Conservation (phyloP, 257 asterid genomes). For the Petrea volubilis region DNA sequence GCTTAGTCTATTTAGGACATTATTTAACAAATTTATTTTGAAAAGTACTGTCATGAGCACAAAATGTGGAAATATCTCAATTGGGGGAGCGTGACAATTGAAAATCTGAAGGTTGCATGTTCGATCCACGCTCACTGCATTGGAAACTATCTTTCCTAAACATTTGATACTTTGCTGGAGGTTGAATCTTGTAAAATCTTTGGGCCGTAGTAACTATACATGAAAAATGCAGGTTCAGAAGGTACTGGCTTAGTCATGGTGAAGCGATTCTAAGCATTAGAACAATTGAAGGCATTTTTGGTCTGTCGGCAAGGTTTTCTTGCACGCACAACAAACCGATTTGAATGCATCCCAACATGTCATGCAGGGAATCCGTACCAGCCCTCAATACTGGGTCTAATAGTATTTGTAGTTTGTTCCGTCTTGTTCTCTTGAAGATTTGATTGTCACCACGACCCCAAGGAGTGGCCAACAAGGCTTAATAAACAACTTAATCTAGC, state of each 20-base stretch:
- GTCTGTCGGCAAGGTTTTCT: conserved; percentile 9
- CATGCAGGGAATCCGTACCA: not conserved
- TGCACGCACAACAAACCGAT: conserved; percentile 32
- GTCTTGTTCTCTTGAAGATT: too few species aligned
- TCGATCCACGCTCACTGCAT: too few species aligned
- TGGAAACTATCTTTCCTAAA: too few species aligned
- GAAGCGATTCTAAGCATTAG: conserved; percentile 22
- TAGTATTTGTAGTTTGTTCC: not conserved
- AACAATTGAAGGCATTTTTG: conserved; percentile 22
- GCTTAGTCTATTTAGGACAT: not conserved
- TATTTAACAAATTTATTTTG: not conserved
- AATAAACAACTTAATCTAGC: too few species aligned
- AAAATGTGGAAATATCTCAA: too few species aligned
- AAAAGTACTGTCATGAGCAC: too few species aligned
- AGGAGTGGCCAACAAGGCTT: too few species aligned
- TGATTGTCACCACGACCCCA: too few species aligned
- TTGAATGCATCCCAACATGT: conserved; percentile 29
- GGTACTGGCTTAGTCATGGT: conserved; percentile 18
- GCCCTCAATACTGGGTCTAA: conserved; percentile 22
- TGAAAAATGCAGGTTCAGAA: conserved; percentile 9
- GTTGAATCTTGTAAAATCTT: not conserved
- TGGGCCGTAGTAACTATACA: not conserved
- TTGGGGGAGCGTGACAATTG: too few species aligned
- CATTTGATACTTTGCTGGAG: not conserved
- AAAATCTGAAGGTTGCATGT: too few species aligned